Evolutionary conservation across 2,329 filamentous ascomycete species (phyloP), one percentile per base, ranked within the genome.

Genomic region (Epichloe hybrida): DNA sequence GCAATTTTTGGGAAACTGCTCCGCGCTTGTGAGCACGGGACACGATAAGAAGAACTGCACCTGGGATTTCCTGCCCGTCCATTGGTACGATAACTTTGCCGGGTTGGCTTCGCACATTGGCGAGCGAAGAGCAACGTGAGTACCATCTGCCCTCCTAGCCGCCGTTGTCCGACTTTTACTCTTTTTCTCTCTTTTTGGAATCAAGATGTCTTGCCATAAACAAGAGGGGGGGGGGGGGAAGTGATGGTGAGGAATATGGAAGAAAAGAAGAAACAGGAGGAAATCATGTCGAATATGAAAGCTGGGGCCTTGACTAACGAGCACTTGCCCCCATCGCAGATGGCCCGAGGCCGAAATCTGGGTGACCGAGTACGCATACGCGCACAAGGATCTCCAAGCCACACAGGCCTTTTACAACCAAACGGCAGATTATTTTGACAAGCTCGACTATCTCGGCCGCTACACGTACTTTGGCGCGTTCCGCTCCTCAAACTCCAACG

Each of bases 401-500:
- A 83, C 81, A 0, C 77, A 88, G 61, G 57, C 62, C 0, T 88
- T 86, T 62, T 89, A 79, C 69, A 88, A 88, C 59, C 72, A 71
- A 58, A 81, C 77, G 3, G 65, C 76, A 50, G 73, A 79, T 43
- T 88, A 81, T 64, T 77, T 91, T 54, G 86, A 91, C 50, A 61
- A 59, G 44, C 56, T 62, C 31, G 54, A 62, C 40, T 81, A 75
- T 50, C 72, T 89, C 15, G 79, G 74, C 2, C 77, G 78, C 31
- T 91, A 91, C 64, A 81, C 82, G 0, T 85, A 84, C 64, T 93
- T 89, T 59, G 86, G 85, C 44, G 76, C 83, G 8, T 91, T 91
- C 62, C 76, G 85, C 49, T 80, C 78, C 3, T 69, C 74, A 47
- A 77, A 77, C 15, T 85, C 82, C 55, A 91, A 89, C 56, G 81